Evolutionary conservation across 169 alveolate genomes (phyloP), one percentile per base, ranked within the genome.

Genomic region (Theileria orientalis): DNA sequence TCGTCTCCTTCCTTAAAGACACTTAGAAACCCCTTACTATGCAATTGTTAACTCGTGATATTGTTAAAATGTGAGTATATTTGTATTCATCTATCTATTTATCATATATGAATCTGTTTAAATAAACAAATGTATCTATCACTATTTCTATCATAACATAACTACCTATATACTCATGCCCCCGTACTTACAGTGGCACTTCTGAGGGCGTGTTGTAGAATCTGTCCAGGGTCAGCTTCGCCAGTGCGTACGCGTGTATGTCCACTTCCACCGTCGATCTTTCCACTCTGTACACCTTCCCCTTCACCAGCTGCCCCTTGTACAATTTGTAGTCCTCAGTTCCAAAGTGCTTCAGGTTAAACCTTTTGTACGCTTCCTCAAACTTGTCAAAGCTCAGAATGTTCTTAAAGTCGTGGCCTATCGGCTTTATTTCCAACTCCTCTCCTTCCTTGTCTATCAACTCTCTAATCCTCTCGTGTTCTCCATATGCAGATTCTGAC

Each of bases 301-400:
- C 89, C 51, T 74, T 72, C 25, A 82, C 73, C 42, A 73, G 27
- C 63, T 74, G 84, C 8, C 89, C 89, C 8, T 49, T 60, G 1
- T 66, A 35, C 25, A 82, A 57, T 2, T 69, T 49, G 51, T 63
- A 82, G 35, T 73, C 89, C 68, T 64, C 51, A 9, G 61, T 73
- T 1, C 89, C 89, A 27, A 82, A 82, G 37, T 41, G 29, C n/a
- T 82, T 83, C 78, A 73, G 9, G 46, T 82, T 82, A 52, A 73
- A 74, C 60, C 51, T 47, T 30, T 72, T 61, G 41, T 40, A 74
- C 7, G 42, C 89, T 54, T 82, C 76, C 23, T 82, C 89, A 49
- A 82, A 82, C 46, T 82, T 74, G 5, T 64, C 61, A 51, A 40
- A 46, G 25, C 84, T 70, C 25, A 82, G n/a, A 0, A 72, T 67